Evolutionary conservation across 305 asterid species (phyloP).

Genomic region (Caryopteris hybrid): DNA sequence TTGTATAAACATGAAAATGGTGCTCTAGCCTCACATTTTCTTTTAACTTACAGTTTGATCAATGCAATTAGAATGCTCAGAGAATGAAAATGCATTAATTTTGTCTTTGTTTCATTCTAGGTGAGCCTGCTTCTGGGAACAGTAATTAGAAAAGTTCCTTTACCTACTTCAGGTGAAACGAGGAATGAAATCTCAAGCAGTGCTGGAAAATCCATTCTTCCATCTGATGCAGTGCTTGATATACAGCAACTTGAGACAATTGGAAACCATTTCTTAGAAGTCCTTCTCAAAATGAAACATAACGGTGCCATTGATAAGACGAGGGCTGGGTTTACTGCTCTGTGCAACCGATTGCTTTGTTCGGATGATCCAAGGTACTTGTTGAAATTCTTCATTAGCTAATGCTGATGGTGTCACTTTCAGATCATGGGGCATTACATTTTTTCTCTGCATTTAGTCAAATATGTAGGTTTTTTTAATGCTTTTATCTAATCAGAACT

Average conservation of each 20-base stretch:
- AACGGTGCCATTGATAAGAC: slow-evolving; percentile 98
- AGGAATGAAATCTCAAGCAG: slow-evolving; percentile 24
- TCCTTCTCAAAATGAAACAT: slow-evolving; percentile 96
- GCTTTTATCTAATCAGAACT: background rate
- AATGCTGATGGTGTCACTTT: slow-evolving; percentile 11
- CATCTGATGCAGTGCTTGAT: slow-evolving; percentile 66
- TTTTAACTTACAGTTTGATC: slow-evolving; percentile 9
- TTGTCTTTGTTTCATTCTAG: slow-evolving; percentile 36
- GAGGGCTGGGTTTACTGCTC: slow-evolving; percentile 98
- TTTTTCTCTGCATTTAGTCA: background rate
- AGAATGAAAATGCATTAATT: slow-evolving; percentile 6
- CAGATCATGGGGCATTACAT: slow-evolving; percentile 3
- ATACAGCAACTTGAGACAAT: slow-evolving; percentile 84
- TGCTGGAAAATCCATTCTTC: slow-evolving; percentile 21
- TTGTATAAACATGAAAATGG: slow-evolving; percentile 13
- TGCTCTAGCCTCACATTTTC: background rate
- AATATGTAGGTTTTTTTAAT: background rate
- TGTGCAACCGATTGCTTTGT: slow-evolving; percentile 95
- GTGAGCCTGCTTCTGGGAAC: slow-evolving; percentile 98
- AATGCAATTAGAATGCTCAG: slow-evolving; percentile 1
- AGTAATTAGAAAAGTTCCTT: slow-evolving; percentile 80
- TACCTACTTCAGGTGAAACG: slow-evolving; percentile 66
- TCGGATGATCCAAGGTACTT: slow-evolving; percentile 85
- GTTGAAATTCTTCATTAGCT: slow-evolving; percentile 2
- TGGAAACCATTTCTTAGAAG: slow-evolving; percentile 94